phyloP scores from a whole-genome alignment of 257 asterid species.

The Mentha longifolia region DNA sequence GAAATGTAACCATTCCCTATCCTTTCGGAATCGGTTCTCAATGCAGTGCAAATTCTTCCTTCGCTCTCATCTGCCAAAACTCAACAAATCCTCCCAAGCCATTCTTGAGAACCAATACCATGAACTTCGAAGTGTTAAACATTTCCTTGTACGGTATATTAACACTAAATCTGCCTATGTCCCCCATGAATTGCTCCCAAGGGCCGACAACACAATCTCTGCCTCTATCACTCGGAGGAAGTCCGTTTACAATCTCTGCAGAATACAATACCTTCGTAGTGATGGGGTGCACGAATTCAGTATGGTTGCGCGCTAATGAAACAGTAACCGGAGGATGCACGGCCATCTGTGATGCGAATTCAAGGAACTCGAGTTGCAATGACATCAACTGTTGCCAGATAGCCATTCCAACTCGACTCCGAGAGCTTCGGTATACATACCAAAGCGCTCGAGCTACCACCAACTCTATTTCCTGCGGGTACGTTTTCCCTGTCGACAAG shows the following conservation, averaged over 20 bases:
- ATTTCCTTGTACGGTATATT: conserved; percentile 21
- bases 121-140: not conserved
- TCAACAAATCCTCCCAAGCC: conserved; percentile 11
- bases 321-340: not conserved
- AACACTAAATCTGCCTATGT: conserved; percentile 27
- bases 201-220: not conserved
- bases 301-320: conserved; percentile 11
- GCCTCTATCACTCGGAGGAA: conserved; percentile 22
- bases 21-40: conserved; percentile 47
- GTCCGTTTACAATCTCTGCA: conserved; percentile 36
- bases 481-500: conserved; percentile 35
- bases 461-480: conserved; percentile 35
- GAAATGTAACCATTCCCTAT: conserved; percentile 47
- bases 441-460: not conserved
- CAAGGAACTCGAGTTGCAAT: conserved; percentile 24
- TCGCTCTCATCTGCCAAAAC: conserved; percentile 32
- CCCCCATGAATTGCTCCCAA: conserved; percentile 31
- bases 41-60: conserved; percentile 44
- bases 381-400: conserved; percentile 44
- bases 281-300: conserved; percentile 30
- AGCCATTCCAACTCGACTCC: conserved; percentile 1
- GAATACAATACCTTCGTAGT: conserved; percentile 21
- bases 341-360: not conserved
- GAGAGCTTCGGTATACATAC: conserved; percentile 23
- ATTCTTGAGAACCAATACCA: not conserved